Percentiles rank a stretch among this genome's conserved stretches.
Evolutionary conservation across 768 basidiomycete species (phyloP).

Genomic region (Tephrocybe rancida): DNA sequence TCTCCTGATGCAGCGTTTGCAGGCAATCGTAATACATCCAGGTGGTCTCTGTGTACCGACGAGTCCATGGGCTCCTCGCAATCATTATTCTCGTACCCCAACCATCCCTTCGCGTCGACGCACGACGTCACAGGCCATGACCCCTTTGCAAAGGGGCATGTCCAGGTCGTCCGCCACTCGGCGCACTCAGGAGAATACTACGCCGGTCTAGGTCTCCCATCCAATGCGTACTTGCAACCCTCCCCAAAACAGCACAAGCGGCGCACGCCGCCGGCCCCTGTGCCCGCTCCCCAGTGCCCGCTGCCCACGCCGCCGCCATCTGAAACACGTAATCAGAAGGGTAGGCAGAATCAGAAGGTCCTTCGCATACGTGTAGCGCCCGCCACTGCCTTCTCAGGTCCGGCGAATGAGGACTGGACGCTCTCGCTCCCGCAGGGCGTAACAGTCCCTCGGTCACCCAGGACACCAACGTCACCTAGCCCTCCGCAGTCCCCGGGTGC

Average conservation of each 20-base stretch:
- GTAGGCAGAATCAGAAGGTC: neutral
- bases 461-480: neutral
- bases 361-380: neutral
- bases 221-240: neutral
- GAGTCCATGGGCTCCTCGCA: slow-evolving; percentile 6
- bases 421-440: slow-evolving; percentile 8
- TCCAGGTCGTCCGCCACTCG: slow-evolving; percentile 24
- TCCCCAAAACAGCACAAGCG: neutral
- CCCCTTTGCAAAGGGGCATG: slow-evolving; percentile 26
- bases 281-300: neutral
- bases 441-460: neutral
- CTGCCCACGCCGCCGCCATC: neutral
- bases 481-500: no score
- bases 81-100: slow-evolving; percentile 9
- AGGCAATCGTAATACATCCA: neutral
- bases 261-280: neutral
- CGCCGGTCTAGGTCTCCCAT: neutral
- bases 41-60: slow-evolving; percentile 20
- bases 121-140: slow-evolving; percentile 14
- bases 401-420: slow-evolving; percentile 10
- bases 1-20: neutral
- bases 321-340: neutral
- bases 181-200: slow-evolving; percentile 1
- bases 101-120: slow-evolving; percentile 15
- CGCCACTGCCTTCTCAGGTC: neutral